These are phyloP conservation scores for Meyerozyma sp. DNA, from an alignment of 1,139 yeast genomes.

Conservation along the genomic window DNA sequence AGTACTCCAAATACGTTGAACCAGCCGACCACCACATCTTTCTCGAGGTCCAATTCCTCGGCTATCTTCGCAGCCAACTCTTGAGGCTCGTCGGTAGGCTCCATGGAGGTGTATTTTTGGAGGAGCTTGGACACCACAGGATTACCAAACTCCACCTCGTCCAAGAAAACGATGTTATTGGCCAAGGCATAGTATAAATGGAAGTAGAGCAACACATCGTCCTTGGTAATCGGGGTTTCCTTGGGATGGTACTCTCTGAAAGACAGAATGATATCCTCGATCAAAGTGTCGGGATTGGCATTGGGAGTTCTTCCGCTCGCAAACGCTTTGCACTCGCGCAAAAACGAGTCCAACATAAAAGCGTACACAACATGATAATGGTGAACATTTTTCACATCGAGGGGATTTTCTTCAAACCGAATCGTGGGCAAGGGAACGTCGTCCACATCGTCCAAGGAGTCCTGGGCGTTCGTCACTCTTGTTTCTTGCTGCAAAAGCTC, in stretches of 20 bases:
- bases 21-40: constrained; percentile 25
- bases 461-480: constrained; percentile 19
- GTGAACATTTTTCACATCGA: constrained; percentile 12
- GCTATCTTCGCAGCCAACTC: constrained; percentile 7
- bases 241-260: constrained; percentile 19
- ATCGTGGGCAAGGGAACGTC: constrained; percentile 17
- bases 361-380: constrained; percentile 16
- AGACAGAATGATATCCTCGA: constrained; percentile 16
- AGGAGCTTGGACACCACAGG: constrained; percentile 20
- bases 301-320: constrained; percentile 6
- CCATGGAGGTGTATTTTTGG: constrained; percentile 10
- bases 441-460: constrained; percentile 12
- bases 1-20: constrained; percentile 25
- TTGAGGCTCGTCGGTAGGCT: constrained; percentile 7
- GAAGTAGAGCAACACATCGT: constrained; percentile 24
- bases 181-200: constrained; percentile 27
- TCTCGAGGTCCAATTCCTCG: constrained; percentile 11
- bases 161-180: constrained; percentile 25
- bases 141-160: constrained; percentile 25
- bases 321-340: constrained; percentile 19
- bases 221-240: constrained; percentile 16
- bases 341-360: constrained; percentile 22
- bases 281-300: constrained; percentile 16
- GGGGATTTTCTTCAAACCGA: constrained; percentile 16
- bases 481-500: constrained; percentile 22